Evolutionary conservation across 805 yeast species (phyloP).

Genomic region (Lipomyces orientalis): DNA sequence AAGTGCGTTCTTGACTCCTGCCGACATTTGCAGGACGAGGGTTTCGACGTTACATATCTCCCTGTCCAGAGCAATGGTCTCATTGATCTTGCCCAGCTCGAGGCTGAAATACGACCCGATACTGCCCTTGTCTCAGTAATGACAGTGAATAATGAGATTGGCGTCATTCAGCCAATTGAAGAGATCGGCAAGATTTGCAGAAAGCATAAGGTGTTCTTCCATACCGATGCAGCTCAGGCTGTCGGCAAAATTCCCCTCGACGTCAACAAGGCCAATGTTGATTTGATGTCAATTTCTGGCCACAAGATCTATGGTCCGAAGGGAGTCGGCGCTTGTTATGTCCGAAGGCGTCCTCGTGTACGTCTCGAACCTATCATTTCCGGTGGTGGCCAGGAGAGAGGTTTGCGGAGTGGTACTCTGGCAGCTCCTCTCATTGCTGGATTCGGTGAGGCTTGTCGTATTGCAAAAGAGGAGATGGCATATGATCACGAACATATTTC

Average conservation of each 20-base stretch:
- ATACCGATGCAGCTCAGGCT: slow-evolving; percentile 97
- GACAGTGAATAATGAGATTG: slow-evolving; percentile 98
- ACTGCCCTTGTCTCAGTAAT: slow-evolving; percentile 89
- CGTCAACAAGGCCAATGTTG: slow-evolving; percentile 92
- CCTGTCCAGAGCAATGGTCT: slow-evolving; percentile 84
- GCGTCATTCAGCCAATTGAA: slow-evolving; percentile 94
- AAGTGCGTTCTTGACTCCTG: slow-evolving; percentile 98
- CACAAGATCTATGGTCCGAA: slow-evolving; percentile 98
- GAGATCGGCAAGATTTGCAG: slow-evolving; percentile 91
- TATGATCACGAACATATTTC: slow-evolving; percentile 75
- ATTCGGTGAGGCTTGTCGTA: slow-evolving; percentile 95
- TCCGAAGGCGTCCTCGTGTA: slow-evolving; percentile 97
- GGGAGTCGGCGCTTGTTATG: slow-evolving; percentile 94
- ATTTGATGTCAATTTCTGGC: slow-evolving; percentile 89
- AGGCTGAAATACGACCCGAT: slow-evolving; percentile 84
- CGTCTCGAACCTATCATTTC: slow-evolving; percentile 92
- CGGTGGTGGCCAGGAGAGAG: slow-evolving; percentile 99
- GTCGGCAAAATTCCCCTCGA: slow-evolving; percentile 92
- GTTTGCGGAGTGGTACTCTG: slow-evolving; percentile 93
- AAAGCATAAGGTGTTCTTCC: slow-evolving; percentile 89
- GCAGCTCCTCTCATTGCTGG: slow-evolving; percentile 97
- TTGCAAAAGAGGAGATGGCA: slow-evolving; percentile 73
- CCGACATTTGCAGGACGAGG: slow-evolving; percentile 93
- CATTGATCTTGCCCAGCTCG: slow-evolving; percentile 75
- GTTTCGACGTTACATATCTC: slow-evolving; percentile 92